Evolutionary conservation across 129 eudicot species (phyloP).

Genomic region (Calendula officinalis): DNA sequence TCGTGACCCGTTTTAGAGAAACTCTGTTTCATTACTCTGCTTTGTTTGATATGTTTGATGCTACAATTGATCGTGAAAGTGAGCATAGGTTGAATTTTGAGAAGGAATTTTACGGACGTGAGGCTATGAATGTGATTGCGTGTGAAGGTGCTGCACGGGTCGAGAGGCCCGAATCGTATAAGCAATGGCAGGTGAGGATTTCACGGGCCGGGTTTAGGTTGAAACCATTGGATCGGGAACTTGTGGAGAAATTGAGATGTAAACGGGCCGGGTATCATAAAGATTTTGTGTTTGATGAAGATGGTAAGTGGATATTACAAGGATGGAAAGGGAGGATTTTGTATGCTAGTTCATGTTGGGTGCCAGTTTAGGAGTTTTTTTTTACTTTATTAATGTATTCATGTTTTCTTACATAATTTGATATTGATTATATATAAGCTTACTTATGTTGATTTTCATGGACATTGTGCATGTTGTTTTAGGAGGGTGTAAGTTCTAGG

Average conservation of each 20-base stretch:
- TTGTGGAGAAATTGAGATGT: conserved; percentile 35
- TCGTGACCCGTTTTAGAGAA: conserved; percentile 54
- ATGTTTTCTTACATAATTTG: conserved; percentile 59
- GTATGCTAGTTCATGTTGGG: conserved; percentile 67
- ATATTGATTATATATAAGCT: too few species aligned
- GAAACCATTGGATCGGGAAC: conserved; percentile 32
- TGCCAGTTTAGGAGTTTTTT: conserved; percentile 33
- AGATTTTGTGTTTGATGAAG: conserved; percentile 59
- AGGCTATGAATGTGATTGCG: conserved; percentile 52
- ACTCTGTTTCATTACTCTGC: conserved; percentile 54
- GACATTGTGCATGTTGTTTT: too few species aligned
- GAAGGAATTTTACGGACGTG: conserved; percentile 45
- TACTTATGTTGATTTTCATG: too few species aligned
- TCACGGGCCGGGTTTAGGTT: conserved; percentile 51
- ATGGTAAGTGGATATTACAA: conserved; percentile 58
- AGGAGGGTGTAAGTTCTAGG: too few species aligned
- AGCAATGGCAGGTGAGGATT: conserved; percentile 53
- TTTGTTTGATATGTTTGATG: conserved; percentile 57
- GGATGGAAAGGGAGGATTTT: conserved; percentile 64
- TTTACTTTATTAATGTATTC: too few species aligned
- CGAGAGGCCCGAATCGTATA: conserved; percentile 54
- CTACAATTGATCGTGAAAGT: conserved; percentile 42
- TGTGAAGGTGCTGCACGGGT: conserved; percentile 55
- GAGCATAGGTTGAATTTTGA: conserved; percentile 45
- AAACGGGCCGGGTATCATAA: conserved; percentile 45